phyloP scores from a whole-genome alignment of 106 monocot genomes.

The Alisma plantagoaquatica region DNA sequence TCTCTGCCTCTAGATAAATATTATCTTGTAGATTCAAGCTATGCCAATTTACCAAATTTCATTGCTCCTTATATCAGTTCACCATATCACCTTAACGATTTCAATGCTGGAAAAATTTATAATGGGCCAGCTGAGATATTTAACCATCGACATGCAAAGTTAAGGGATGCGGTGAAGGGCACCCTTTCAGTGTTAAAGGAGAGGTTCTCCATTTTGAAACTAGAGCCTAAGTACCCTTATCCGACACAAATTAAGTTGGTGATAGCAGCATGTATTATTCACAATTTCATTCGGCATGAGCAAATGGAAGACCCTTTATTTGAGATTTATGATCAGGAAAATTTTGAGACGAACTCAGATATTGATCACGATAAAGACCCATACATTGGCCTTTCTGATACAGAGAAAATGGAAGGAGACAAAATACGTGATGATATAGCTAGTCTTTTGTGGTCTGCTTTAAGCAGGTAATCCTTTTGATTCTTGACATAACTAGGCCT shows the following conservation, averaged over 20 bases:
- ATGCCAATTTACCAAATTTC: neutral
- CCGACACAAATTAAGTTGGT: neutral
- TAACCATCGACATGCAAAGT: neutral
- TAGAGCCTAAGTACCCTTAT: neutral
- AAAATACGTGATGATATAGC: neutral
- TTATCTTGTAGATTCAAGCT: constrained; percentile 1
- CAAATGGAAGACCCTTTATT: neutral
- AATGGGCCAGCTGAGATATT: neutral
- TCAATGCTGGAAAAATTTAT: neutral
- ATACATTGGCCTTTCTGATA: neutral
- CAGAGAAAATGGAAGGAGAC: neutral
- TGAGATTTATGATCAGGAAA: neutral
- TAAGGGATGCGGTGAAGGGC: neutral
- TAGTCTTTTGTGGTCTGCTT: neutral
- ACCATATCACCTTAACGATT: neutral
- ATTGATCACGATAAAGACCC: neutral
- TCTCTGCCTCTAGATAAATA: neutral
- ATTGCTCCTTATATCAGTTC: neutral
- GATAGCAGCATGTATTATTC: neutral
- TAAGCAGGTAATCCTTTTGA: too few species aligned
- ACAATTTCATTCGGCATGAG: neutral
- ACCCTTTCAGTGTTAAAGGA: neutral
- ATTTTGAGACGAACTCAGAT: neutral
- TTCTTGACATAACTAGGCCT: too few species aligned
- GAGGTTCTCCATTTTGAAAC: neutral